Evolutionary conservation across 257 asterid genomes (phyloP).

Genomic region (Solanum lycopersicoides): DNA sequence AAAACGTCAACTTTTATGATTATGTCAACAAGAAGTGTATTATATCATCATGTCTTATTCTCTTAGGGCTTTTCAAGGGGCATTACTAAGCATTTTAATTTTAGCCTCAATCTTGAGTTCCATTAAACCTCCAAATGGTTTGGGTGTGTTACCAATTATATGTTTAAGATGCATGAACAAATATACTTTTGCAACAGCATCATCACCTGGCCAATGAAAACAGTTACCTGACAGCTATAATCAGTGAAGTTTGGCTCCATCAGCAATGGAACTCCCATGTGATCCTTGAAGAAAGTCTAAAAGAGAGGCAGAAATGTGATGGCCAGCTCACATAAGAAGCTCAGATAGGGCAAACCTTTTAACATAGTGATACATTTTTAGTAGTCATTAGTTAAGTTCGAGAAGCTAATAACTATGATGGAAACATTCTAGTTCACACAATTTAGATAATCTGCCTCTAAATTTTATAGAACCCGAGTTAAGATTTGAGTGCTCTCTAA

Average conservation of each 20-base stretch:
- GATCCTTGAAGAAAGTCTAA: slow-evolving; percentile 63
- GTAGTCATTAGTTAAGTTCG: neutral
- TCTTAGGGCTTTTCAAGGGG: neutral
- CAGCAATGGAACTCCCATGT: slow-evolving; percentile 73
- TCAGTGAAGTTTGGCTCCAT: slow-evolving; percentile 86
- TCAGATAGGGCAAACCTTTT: neutral
- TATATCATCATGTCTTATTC: neutral
- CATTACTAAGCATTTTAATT: neutral
- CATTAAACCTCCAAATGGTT: neutral
- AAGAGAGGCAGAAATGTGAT: neutral
- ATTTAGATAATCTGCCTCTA: neutral
- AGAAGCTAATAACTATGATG: neutral
- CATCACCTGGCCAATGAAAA: neutral
- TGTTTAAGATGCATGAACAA: neutral
- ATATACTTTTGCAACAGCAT: neutral
- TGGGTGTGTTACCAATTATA: neutral
- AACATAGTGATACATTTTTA: neutral
- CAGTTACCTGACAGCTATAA: slow-evolving; percentile 74
- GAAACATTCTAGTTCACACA: neutral
- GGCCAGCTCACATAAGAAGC: neutral
- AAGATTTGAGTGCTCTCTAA: neutral
- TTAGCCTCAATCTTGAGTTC: neutral
- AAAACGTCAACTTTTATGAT: neutral
- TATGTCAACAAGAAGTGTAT: neutral
- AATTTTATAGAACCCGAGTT: neutral